Evolutionary conservation across 2,329 filamentous ascomycete genomes (phyloP).

Genomic region (Diaporthe nobilis): DNA sequence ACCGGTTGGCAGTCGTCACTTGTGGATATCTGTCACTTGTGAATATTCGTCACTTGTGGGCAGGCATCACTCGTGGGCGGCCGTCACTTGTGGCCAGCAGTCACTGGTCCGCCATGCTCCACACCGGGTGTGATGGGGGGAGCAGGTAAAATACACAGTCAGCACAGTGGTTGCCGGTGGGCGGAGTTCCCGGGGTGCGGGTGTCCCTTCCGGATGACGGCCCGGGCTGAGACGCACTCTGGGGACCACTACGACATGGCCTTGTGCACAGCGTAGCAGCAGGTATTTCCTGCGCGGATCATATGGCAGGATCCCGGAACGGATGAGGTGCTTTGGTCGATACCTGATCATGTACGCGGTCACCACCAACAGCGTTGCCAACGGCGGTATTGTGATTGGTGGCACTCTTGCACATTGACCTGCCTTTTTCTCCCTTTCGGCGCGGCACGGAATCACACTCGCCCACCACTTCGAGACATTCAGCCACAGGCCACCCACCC

Average conservation of each 20-base stretch:
- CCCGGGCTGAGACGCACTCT: not conserved
- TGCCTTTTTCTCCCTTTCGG: not conserved
- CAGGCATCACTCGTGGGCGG: not conserved
- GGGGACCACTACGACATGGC: not conserved
- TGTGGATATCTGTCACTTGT: too few relatives aligned
- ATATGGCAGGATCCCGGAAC: not conserved
- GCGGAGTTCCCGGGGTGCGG: not conserved
- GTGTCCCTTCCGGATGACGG: constrained; percentile 9
- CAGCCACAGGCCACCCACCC: constrained; percentile 11
- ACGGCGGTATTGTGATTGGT: constrained; percentile 14
- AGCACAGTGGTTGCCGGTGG: not conserved
- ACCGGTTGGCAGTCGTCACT: too few relatives aligned
- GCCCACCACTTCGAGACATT: constrained; percentile 18
- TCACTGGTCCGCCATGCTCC: not conserved
- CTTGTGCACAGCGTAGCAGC: constrained; percentile 9
- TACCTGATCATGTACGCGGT: not conserved
- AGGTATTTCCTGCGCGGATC: not conserved
- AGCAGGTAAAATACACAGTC: not conserved
- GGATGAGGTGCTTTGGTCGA: not conserved
- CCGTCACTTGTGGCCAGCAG: not conserved
- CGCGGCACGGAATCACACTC: constrained; percentile 1
- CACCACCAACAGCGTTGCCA: not conserved
- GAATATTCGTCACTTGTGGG: too few relatives aligned
- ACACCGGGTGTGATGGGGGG: too few relatives aligned
- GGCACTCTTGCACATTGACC: not conserved